A percentile compares a stretch with the other conserved stretches of the same genome.
These are phyloP conservation scores for Candida rishiriensis DNA, from an alignment of 805 yeast genomes.

Conservation along the genomic window DNA sequence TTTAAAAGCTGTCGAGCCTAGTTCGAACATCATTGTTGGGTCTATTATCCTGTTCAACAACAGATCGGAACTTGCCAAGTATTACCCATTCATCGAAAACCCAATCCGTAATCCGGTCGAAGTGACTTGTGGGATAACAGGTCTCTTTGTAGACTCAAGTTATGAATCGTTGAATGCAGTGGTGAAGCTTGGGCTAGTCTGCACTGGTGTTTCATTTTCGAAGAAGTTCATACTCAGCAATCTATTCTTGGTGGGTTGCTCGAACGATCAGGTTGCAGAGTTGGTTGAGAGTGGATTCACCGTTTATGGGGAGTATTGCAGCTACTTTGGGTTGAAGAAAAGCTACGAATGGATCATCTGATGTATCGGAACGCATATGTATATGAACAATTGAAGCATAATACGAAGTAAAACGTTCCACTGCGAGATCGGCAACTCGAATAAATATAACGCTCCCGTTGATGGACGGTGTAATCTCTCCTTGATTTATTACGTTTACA, in stretches of 20 bases:
- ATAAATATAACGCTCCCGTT: too few species aligned
- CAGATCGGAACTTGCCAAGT: conserved; percentile 39
- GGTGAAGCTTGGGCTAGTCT: conserved; percentile 52
- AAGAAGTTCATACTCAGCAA: conserved; percentile 26
- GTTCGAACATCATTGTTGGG: conserved; percentile 49
- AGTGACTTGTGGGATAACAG: conserved; percentile 47
- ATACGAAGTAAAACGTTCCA: too few species aligned
- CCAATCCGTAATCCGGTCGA: conserved; percentile 11
- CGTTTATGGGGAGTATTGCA: conserved; percentile 18
- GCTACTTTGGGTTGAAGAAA: conserved; percentile 20
- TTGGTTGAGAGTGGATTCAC: conserved; percentile 23
- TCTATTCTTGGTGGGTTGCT: conserved; percentile 11
- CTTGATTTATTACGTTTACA: neutral
- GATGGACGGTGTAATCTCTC: too few species aligned
- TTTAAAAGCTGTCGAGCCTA: conserved; percentile 50
- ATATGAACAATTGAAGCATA: too few species aligned
- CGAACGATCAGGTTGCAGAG: conserved; percentile 8
- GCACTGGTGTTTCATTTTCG: conserved; percentile 48
- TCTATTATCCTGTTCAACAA: conserved; percentile 44
- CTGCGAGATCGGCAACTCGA: too few species aligned
- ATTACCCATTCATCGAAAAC: conserved; percentile 49
- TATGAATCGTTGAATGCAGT: conserved; percentile 50
- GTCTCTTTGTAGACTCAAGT: conserved; percentile 48
- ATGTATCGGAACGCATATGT: too few species aligned
- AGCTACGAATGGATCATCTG: conserved; percentile 19